Base-by-base conservation (phyloP, 208 protist species). In the Leishmania braziliensis region DNA sequence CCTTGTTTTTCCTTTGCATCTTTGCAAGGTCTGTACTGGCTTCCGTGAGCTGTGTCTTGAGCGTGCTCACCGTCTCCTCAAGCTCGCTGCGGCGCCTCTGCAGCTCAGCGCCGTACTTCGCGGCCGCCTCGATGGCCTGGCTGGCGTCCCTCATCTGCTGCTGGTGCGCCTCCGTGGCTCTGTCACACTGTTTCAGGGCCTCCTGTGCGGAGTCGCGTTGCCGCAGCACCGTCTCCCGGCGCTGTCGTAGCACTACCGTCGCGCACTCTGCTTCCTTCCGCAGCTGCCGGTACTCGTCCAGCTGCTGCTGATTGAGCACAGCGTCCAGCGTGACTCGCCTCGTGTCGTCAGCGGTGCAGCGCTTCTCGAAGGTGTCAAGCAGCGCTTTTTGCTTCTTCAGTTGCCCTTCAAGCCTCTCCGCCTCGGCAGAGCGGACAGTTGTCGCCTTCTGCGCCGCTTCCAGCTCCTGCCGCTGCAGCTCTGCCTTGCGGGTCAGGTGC, bases 221-320 rank as follows among this genome's bases (percentile, higher is more conserved):
- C 36, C 94, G 85, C 56, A 86, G 74, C 33, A 97, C 77, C 63
- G 93, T 88, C 10, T 95, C 89, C 51, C 90, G 33, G 85, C 96
- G 92, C 79, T 98, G 92, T 0, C 90, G 86, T 76, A 95, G 82
- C 54, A 85, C 89, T 26, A 97, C 93, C 0, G 95, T 97, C 77
- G 92, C 86, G 76, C 94, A 96, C 68, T 97, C 92, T 33, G 91
- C 95, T 80, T 95, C 94, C 60, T 93, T 94, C 46, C 92, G 89
- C 74, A 98, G 91, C 48, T 80, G 82, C 26, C 89, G 85, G 83
- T 97, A 98, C 84, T 98, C 93, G 36, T 46, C 85, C 26, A 95
- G 80, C 66, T 97, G 84, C 54, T 90, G 85, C 23, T 69, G 58
- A 18, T n/a, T 91, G 48, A 98, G 83, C 43, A 84, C 71, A 5